phyloP scores from a whole-genome alignment of 495 filamentous ascomycete species.

The Penicillium pulvis region DNA sequence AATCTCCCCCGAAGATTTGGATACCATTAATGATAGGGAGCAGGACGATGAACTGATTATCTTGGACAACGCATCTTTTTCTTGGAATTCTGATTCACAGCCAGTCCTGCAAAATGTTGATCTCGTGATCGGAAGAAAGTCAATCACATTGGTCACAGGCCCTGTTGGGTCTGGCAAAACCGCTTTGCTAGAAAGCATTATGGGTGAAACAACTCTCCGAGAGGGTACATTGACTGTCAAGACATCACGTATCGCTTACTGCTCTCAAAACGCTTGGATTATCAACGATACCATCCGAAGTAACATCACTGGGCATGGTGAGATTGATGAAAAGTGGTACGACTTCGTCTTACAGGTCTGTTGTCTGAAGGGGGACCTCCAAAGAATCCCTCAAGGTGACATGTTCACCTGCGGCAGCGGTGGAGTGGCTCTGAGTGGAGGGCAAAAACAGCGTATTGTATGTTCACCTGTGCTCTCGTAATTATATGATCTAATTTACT shows the following conservation, averaged over 20 bases:
- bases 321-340: neutral
- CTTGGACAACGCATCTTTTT: neutral
- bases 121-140: neutral
- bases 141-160: neutral
- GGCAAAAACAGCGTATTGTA: slow-evolving; percentile 5
- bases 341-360: neutral
- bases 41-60: neutral
- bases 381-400: neutral
- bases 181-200: neutral
- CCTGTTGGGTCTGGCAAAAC: slow-evolving; percentile 6
- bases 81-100: neutral
- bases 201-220: neutral
- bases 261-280: slow-evolving; percentile 2
- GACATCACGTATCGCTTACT: neutral
- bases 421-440: neutral
- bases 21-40: too few species aligned
- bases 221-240: neutral
- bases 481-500: neutral
- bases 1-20: too few species aligned
- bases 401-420: neutral
- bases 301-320: neutral
- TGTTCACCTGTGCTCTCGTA: neutral
- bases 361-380: neutral
- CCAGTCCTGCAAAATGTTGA: neutral
- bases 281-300: neutral